A percentile compares a stretch with the other conserved stretches of the same genome.
phyloP scores from a whole-genome alignment of 164 flowering plant species.

The Saururus chinensis region DNA sequence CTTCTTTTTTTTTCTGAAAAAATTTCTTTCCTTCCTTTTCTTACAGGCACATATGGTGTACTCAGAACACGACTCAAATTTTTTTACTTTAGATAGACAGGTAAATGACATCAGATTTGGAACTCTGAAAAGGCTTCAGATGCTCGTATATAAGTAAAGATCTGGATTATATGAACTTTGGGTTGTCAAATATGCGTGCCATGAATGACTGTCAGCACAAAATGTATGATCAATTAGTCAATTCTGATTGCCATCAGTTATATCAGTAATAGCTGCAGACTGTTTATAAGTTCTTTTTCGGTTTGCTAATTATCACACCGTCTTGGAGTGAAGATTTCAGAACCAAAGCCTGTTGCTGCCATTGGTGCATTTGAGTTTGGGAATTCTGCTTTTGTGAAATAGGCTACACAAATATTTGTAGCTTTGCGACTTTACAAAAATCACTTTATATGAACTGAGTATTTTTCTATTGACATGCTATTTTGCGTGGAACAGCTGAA shows the following conservation, averaged over 20 bases:
- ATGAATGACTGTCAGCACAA: neutral
- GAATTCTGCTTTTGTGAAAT: neutral
- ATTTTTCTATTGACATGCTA: neutral
- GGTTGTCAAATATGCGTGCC: neutral
- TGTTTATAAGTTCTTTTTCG: no score
- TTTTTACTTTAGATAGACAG: slow-evolving; percentile 71
- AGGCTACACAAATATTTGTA: neutral
- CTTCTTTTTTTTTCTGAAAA: neutral
- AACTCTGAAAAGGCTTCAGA: no score
- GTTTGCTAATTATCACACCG: no score
- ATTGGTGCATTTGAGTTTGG: no score
- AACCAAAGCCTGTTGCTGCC: no score
- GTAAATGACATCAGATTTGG: slow-evolving; percentile 18
- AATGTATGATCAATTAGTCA: neutral
- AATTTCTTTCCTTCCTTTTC: neutral
- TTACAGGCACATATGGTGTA: slow-evolving; percentile 94
- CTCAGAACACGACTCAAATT: slow-evolving; percentile 91
- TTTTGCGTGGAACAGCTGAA: slow-evolving; percentile 49
- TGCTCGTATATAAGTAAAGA: no score
- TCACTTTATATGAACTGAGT: neutral
- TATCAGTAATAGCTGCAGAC: no score
- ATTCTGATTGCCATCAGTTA: no score
- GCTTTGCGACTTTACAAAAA: no score
- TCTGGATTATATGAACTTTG: no score
- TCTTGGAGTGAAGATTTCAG: no score